Evolutionary conservation across 257 asterid species (phyloP), one percentile per base, ranked within the genome.

Genomic region (Lycium ferocissimum): DNA sequence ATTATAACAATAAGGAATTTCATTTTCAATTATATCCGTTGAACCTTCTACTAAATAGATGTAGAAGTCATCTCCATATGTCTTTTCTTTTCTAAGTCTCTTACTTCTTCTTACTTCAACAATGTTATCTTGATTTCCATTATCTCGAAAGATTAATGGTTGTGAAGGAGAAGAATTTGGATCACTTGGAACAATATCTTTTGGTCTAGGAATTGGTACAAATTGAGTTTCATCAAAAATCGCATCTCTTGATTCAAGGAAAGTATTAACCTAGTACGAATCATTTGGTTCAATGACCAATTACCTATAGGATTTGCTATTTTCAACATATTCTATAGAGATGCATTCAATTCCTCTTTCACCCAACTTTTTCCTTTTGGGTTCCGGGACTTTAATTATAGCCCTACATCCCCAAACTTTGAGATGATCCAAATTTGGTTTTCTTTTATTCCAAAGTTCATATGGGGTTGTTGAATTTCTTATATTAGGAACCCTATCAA

Each of bases 261-360:
- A 2, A 17, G 73, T 86, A 40, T 70, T 63, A 13, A 76, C n/a
- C 4, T 43, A 67, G 12, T 18, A 45, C 2, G 5, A 26, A 11
- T 37, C 84, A 53, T 76, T 76, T 35, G 59, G 76, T 47, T 57
- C 63, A 26, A 85, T 82, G 9, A 71, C 83, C 20, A 40, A 35
- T 13, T 82, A 86, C 37, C 15, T 47, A 72, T 86, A 86, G 18
- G 58, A 58, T 38, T 86, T 86, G 40, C 20, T 82, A 73, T 62
- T 7, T 4, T 82, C n/a, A 13, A 61, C 65, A 83, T 86, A 83
- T 17, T 81, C 84, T 7, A 75, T 8, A 26, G 83, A 86, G 3
- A 83, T 83, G 37, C 79, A 83, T 3, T 86, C 67, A 14, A 79
- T 40, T 7, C 43, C 79, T 37, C 47, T 83, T 66, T 26, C 33